Conservation (phyloP, 176 grass and related monocot genomes). For the Carex myosuroides region DNA sequence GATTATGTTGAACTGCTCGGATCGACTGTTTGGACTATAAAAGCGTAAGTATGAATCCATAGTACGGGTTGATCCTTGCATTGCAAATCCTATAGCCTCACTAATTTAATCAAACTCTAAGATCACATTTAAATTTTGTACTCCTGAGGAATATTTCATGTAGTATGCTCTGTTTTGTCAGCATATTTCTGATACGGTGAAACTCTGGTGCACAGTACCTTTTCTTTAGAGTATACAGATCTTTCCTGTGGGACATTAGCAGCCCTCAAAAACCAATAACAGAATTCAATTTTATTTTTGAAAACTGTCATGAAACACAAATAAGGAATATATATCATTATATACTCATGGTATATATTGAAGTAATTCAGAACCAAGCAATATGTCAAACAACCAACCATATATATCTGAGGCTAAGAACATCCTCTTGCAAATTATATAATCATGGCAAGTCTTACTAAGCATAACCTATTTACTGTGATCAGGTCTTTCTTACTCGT, state of each 20-base stretch:
- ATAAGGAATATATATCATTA: background rate
- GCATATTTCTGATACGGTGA: background rate
- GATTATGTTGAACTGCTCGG: too few species aligned
- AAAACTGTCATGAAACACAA: background rate
- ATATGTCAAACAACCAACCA: background rate
- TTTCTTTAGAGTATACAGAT: background rate
- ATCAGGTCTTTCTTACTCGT: background rate
- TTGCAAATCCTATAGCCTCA: too few species aligned
- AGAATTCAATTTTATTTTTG: background rate
- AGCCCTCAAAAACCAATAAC: background rate
- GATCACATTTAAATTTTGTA: too few species aligned
- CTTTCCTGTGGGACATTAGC: background rate
- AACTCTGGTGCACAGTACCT: background rate
- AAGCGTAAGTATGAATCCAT: too few species aligned
- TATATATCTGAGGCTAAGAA: background rate
- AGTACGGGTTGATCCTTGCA: too few species aligned
- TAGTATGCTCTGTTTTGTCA: background rate
- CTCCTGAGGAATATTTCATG: too few species aligned
- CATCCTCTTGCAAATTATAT: background rate
- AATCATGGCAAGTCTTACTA: background rate
- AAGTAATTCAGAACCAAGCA: background rate
- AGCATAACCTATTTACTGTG: background rate
- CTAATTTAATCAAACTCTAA: too few species aligned
- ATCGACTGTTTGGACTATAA: too few species aligned
- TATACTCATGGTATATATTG: background rate